A percentile compares a stretch with the other conserved stretches of the same genome.
These are phyloP conservation scores for Amoebophrya sp. DNA, from an alignment of 169 alveolate species.

Conservation along the genomic window DNA sequence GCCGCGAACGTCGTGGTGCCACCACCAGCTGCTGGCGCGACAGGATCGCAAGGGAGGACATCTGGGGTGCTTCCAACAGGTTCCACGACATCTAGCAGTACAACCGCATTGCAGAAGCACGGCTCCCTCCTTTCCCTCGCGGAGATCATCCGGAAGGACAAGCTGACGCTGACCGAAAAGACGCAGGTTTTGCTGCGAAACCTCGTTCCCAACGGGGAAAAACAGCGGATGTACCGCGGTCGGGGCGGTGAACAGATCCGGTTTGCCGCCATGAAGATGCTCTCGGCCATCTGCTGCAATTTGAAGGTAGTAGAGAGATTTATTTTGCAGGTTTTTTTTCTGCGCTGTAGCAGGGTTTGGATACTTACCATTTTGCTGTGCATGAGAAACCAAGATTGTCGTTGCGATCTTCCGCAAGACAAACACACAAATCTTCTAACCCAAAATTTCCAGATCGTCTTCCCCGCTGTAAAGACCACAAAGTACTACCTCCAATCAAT, in stretches of 20 bases:
- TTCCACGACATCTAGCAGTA: background rate
- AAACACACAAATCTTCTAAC: too few relatives aligned
- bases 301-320: too few relatives aligned
- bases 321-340: too few relatives aligned
- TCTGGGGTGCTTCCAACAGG: too few relatives aligned
- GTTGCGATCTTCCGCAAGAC: too few relatives aligned
- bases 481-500: background rate
- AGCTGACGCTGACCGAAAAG: background rate
- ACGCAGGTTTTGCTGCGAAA: background rate
- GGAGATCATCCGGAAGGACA: background rate
- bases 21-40: background rate
- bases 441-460: background rate
- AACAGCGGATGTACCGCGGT: conserved; percentile 13
- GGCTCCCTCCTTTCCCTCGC: background rate
- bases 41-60: background rate
- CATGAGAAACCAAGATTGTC: too few relatives aligned
- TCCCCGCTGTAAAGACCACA: background rate
- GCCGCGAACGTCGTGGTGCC: background rate
- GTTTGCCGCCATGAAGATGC: background rate
- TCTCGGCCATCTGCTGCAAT: background rate
- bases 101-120: background rate
- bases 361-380: too few relatives aligned
- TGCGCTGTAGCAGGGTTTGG: too few relatives aligned
- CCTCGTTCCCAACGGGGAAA: background rate
- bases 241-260: background rate